Evolutionary conservation across 2,329 filamentous ascomycete species (phyloP), one percentile per base, ranked within the genome.

Genomic region (Calycina herbarum): DNA sequence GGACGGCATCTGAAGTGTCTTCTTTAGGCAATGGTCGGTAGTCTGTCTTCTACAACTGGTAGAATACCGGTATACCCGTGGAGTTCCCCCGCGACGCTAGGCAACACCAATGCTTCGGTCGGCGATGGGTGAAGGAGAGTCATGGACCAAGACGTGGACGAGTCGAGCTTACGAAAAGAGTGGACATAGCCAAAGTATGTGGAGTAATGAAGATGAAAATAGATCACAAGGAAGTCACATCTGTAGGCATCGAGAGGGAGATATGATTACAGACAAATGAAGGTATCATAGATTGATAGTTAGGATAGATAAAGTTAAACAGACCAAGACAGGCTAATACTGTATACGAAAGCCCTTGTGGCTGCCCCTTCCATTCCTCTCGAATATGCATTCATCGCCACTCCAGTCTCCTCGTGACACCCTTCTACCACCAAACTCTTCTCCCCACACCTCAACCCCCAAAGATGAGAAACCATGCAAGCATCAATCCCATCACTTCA

Each of bases 201-300:
- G 13, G 11, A 17, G 38, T 17, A 38, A 4, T 15, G 13, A 5
- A 15, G 13, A 40, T 13, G 13, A 13, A 5, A 40, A 17, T 40
- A 40, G 38, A 40, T 40, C 3, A 11, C 11, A 17, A 40, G 38
- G 38, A 40, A 40, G 38, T 54, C 7, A 27, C 20, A 51, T 10
- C 11, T 13, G 20, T 20, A 24, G 27, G 20, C 3, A 27, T 11
- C 13, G 11, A 11, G 42, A 48, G 17, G 6, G 11, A 24, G 11
- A 27, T 8, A 54, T 24, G 3, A 5, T 11, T 27, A 13, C 15
- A 27, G 48, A 27, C 20, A 27, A 27, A 54, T 54, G 20, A 54
- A 54, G 48, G 20, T 54, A 54, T 54, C 48, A 13, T 54, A 13
- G 11, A 54, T 54, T 54, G 11, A 54, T 54, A 54, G 48, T 54